Base-by-base conservation (phyloP, 352 stramenopile genomes). In the Thraustotheca clavata region DNA sequence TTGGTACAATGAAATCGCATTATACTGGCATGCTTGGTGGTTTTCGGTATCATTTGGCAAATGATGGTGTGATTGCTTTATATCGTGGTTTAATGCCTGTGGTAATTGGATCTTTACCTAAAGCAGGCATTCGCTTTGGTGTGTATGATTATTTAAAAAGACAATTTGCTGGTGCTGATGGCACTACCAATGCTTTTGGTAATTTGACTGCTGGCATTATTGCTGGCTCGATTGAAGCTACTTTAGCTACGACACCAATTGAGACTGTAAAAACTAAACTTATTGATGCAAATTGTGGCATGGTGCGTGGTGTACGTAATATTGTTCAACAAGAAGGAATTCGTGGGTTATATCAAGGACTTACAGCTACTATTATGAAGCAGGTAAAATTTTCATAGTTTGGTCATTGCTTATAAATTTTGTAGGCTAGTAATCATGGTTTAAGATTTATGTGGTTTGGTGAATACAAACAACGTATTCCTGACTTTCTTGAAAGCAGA, bases 201-300 rank as follows among this genome's bases (percentile, higher is more conserved):
- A 97, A 97, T 68, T 95, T 99, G 59, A 72, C 88, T 1, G 92
- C 96, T 0, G 96, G 96, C 14, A 88, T 98, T 65, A 82, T 83
- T 12, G 96, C 96, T 4, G 96, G 96, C 22, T 86, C 97, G 4
- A 78, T 96, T 47, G 87, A 95, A 67, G 84, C 89, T 49, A 82
- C 94, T n/a, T 69, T 98, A 38, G 90, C 95, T 60, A 97, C 97
- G 4, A 98, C 96, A 29, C 96, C 96, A 62, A 97, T 89, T 73
- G 89, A 99, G 68, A 99, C 96, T 22, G 76, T 99, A 6, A 99
- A 98, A 68, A 99, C 96, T 27, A 98, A 98, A 74, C 89, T 97
- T 29, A 99, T 99, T 70, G 91, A 97, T 70, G 77, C 95, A 5
- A 98, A 99, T 67, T 81, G 84, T n/a, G 80, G 88, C 6, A 88